phyloP scores from a whole-genome alignment of 306 rosid species.

The Vachellia pachyceras region DNA sequence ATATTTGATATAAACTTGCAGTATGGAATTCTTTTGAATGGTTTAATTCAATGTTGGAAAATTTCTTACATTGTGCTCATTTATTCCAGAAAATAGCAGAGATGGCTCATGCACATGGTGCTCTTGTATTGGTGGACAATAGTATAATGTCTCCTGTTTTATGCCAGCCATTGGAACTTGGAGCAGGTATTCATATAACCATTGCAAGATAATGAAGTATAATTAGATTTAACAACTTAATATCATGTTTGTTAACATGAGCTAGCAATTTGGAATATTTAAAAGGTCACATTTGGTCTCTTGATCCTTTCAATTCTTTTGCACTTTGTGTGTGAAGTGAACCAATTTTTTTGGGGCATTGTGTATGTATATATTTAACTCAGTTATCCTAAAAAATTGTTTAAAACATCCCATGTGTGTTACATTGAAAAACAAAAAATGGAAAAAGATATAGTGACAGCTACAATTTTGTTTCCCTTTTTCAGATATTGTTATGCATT shows the following conservation, averaged over 20 bases:
- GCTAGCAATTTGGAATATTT: neutral
- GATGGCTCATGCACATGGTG: slow-evolving; percentile 80
- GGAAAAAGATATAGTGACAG: neutral
- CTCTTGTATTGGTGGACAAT: slow-evolving; percentile 87
- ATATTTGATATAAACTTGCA: neutral
- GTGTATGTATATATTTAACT: neutral
- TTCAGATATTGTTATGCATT: slow-evolving; percentile 91
- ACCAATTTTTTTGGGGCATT: slow-evolving; percentile 9
- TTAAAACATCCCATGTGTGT: neutral
- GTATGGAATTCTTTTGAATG: neutral
- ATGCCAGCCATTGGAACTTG: slow-evolving; percentile 85
- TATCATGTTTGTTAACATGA: slow-evolving; percentile 23
- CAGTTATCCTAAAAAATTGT: neutral
- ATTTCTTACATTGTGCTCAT: slow-evolving; percentile 9
- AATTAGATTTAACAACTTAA: slow-evolving; percentile 12
- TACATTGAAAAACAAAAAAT: slow-evolving; percentile 18
- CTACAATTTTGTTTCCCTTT: slow-evolving; percentile 34
- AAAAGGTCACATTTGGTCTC: slow-evolving; percentile 1
- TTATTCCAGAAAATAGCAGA: slow-evolving; percentile 78
- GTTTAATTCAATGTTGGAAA: slow-evolving; percentile 15
- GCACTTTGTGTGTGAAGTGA: slow-evolving; percentile 18
- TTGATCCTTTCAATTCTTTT: neutral
- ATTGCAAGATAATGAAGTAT: slow-evolving; percentile 26
- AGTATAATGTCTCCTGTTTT: slow-evolving; percentile 96
- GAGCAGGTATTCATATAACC: slow-evolving; percentile 74